Conservation (phyloP, 257 asterid species). For the Voacanga thouarsii region DNA sequence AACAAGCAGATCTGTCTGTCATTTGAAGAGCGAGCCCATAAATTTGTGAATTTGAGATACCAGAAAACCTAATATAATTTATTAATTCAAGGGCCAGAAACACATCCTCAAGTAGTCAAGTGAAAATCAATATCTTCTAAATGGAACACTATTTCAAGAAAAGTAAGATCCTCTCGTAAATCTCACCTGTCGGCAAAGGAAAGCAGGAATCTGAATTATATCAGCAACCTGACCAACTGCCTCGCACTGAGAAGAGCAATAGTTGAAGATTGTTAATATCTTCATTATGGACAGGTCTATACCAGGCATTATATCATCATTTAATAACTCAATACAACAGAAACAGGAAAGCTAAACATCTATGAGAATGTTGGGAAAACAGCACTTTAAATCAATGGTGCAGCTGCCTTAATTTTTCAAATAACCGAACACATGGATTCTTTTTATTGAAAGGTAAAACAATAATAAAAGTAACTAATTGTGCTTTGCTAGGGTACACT, state of each 20-base stretch:
- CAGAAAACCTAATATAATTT: neutral
- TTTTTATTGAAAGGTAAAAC: neutral
- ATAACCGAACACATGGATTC: neutral
- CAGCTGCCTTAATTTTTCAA: neutral
- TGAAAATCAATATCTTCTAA: neutral
- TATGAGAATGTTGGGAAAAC: neutral
- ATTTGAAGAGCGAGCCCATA: slow-evolving; percentile 18
- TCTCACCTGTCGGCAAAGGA: slow-evolving; percentile 88
- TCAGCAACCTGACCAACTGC: slow-evolving; percentile 96
- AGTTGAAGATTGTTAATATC: neutral
- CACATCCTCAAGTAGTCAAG: neutral
- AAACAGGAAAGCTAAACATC: neutral
- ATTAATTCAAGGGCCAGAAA: neutral
- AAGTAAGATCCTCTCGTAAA: neutral
- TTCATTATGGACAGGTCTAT: neutral
- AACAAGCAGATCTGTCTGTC: slow-evolving; percentile 88
- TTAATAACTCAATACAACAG: neutral
- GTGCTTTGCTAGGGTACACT: neutral
- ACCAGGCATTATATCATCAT: neutral
- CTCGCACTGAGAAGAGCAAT: slow-evolving; percentile 63
- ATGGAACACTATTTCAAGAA: neutral
- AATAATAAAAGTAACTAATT: neutral
- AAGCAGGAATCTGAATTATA: slow-evolving; percentile 98
- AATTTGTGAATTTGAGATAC: slow-evolving; percentile 4
- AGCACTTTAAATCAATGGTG: neutral